phyloP scores from a whole-genome alignment of 805 yeast genomes.

The Saccharomycopsis schoenii region DNA sequence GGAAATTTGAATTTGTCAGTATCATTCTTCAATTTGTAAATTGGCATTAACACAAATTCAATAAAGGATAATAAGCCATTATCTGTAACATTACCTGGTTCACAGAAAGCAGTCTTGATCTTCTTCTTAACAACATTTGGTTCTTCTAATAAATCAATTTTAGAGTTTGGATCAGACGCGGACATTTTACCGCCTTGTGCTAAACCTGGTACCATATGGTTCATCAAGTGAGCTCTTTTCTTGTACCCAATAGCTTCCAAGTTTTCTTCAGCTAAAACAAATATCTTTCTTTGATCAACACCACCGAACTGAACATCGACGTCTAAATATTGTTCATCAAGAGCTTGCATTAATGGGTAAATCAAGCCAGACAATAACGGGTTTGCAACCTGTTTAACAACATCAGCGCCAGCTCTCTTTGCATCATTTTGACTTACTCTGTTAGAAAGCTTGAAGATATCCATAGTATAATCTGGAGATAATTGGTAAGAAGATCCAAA shows the following conservation, averaged over 20 bases:
- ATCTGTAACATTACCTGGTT: constrained; percentile 86
- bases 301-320: constrained; percentile 98
- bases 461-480: constrained; percentile 71
- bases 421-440: constrained; percentile 90
- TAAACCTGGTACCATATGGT: constrained; percentile 97
- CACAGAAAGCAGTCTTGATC: constrained; percentile 85
- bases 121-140: constrained; percentile 85
- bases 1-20: constrained; percentile 44
- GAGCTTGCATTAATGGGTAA: constrained; percentile 97
- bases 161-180: constrained; percentile 97
- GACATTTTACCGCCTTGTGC: constrained; percentile 98
- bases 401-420: constrained; percentile 98
- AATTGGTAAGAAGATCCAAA: constrained; percentile 88
- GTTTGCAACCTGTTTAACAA: constrained; percentile 92
- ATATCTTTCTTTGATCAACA: constrained; percentile 96
- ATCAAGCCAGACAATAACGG: constrained; percentile 90
- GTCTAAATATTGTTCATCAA: constrained; percentile 84
- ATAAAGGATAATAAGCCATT: constrained; percentile 85
- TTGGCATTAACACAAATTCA: constrained; percentile 77
- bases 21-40: constrained; percentile 62
- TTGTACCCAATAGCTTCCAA: constrained; percentile 81
- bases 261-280: constrained; percentile 93
- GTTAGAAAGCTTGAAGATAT: constrained; percentile 77
- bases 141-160: constrained; percentile 85
- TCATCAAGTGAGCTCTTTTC: constrained; percentile 97